Percentiles rank a stretch among this genome's conserved stretches.
phyloP scores from a whole-genome alignment of 1,284 basidiomycete genomes.

The Erythrobasidium hasegawianum region DNA sequence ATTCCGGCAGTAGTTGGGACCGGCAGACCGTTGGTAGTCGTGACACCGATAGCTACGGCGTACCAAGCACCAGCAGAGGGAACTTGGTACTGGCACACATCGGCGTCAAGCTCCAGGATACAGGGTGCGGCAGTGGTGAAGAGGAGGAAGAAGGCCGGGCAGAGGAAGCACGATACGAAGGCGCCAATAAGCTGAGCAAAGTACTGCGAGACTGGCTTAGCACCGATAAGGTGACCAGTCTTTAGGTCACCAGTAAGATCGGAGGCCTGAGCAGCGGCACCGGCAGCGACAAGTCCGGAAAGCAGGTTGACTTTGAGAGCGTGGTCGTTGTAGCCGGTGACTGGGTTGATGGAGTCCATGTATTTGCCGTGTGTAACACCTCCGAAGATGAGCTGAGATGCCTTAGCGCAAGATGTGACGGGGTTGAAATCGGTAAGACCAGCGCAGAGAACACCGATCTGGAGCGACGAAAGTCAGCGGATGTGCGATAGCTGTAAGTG shows the following conservation, averaged over 20 bases:
- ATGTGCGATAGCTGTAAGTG: too few relatives aligned
- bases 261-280: slow-evolving; percentile 59
- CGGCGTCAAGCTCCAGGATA: slow-evolving; percentile 54
- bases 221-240: slow-evolving; percentile 61
- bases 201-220: slow-evolving; percentile 65
- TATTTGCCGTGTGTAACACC: slow-evolving; percentile 59
- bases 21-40: slow-evolving; percentile 47
- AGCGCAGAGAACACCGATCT: slow-evolving; percentile 62
- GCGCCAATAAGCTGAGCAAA: slow-evolving; percentile 60
- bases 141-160: slow-evolving; percentile 59
- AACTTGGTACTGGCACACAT: slow-evolving; percentile 58
- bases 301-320: slow-evolving; percentile 59
- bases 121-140: slow-evolving; percentile 65
- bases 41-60: slow-evolving; percentile 60
- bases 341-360: slow-evolving; percentile 58
- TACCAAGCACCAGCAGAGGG: slow-evolving; percentile 63
- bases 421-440: slow-evolving; percentile 60
- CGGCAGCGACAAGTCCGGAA: slow-evolving; percentile 60
- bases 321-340: slow-evolving; percentile 61
- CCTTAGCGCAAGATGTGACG: slow-evolving; percentile 57
- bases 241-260: slow-evolving; percentile 72
- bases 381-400: slow-evolving; percentile 62
- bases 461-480: too few relatives aligned
- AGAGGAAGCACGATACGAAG: slow-evolving; percentile 60
- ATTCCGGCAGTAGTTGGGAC: slow-evolving; percentile 61